Conservation (phyloP, 192 early-diverging fungal genomes). For the Spizellomyces punctatus region DNA sequence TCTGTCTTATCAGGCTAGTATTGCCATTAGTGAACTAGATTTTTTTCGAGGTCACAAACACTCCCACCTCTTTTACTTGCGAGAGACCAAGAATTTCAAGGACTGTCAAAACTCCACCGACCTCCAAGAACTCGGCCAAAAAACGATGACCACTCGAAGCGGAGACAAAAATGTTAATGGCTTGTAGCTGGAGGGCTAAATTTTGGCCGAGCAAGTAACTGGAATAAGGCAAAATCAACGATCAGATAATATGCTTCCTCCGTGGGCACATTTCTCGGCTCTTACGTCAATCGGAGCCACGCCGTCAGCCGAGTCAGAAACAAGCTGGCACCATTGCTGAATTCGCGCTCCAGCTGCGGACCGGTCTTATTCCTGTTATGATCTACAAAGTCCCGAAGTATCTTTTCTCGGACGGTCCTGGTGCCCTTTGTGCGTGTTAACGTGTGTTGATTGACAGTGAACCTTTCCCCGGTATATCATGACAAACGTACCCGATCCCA, state of each 20-base stretch:
- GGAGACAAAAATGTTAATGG: slow-evolving; percentile 61
- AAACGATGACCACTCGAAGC: slow-evolving; percentile 60
- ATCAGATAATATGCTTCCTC: background rate
- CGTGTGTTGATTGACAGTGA: background rate
- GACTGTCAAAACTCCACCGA: slow-evolving; percentile 65
- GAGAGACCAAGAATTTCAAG: slow-evolving; percentile 58
- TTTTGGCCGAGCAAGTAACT: slow-evolving; percentile 55
- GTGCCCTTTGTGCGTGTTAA: slow-evolving; percentile 49
- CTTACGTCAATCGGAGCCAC: slow-evolving; percentile 58
- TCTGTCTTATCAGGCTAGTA: slow-evolving; percentile 57
- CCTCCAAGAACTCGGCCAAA: slow-evolving; percentile 64
- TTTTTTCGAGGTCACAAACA: slow-evolving; percentile 13
- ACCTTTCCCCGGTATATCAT: background rate
- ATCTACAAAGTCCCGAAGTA: slow-evolving; percentile 57
- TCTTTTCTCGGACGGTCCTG: slow-evolving; percentile 50
- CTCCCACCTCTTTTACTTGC: slow-evolving; percentile 59
- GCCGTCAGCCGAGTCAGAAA: slow-evolving; percentile 63
- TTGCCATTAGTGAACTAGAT: background rate
- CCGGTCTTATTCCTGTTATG: slow-evolving; percentile 59
- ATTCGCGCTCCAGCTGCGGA: slow-evolving; percentile 62
- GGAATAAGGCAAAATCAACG: slow-evolving; percentile 4
- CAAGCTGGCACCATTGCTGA: slow-evolving; percentile 60
- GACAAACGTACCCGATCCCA: slow-evolving; percentile 50
- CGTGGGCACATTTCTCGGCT: no score
- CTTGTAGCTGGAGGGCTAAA: slow-evolving; percentile 53